Evolutionary conservation across 176 grass and related monocot genomes (phyloP).

Genomic region (Canna indica): DNA sequence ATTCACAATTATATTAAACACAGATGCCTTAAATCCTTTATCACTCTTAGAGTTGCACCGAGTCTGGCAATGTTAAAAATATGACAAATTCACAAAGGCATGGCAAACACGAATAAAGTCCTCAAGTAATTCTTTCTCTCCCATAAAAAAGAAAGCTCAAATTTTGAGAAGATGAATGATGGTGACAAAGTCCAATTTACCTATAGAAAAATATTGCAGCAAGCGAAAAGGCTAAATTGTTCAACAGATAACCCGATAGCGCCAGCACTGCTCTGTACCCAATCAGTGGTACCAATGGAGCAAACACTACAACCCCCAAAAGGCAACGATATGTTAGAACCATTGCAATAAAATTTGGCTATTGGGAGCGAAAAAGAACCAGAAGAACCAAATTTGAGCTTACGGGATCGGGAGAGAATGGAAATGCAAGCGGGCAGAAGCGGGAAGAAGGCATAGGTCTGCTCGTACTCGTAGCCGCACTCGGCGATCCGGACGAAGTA

Average conservation of each 20-base stretch:
- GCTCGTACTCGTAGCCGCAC: slow-evolving; percentile 98
- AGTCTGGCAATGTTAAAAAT: neutral
- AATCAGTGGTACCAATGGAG: slow-evolving; percentile 53
- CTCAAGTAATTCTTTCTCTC: neutral
- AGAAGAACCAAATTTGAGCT: slow-evolving; percentile 21
- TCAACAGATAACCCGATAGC: slow-evolving; percentile 52
- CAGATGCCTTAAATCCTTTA: neutral
- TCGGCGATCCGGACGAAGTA: slow-evolving; percentile 63
- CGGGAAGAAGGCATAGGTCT: slow-evolving; percentile 76
- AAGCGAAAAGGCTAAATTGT: slow-evolving; percentile 45
- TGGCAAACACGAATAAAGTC: neutral
- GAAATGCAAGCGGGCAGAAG: slow-evolving; percentile 52
- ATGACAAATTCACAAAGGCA: neutral
- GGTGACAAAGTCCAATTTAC: slow-evolving; percentile 26
- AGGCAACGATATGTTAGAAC: too few species aligned
- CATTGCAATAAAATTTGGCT: too few species aligned
- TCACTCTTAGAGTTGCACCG: neutral
- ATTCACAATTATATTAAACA: neutral
- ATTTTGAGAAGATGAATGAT: neutral
- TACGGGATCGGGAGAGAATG: slow-evolving; percentile 61
- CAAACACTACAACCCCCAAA: slow-evolving; percentile 37
- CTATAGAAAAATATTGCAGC: slow-evolving; percentile 68
- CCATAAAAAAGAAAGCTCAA: neutral
- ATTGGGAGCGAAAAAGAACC: neutral
- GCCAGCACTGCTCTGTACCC: slow-evolving; percentile 58